Evolutionary conservation across 2,329 filamentous ascomycete genomes (phyloP).

Genomic region (Fusarium subtropicale): DNA sequence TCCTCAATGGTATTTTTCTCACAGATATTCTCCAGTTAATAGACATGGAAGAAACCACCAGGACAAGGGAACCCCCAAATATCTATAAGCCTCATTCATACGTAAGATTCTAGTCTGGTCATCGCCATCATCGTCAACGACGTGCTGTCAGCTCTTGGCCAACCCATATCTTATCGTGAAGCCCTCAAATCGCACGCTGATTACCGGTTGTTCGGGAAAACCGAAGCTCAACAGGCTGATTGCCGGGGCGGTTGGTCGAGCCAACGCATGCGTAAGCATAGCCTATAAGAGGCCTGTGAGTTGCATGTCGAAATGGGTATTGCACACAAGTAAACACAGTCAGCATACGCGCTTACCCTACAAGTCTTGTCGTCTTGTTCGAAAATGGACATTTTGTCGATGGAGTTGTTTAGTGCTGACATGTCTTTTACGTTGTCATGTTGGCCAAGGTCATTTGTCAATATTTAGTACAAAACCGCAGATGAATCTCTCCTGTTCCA

Average conservation of each 20-base stretch:
- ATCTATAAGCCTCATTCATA: neutral
- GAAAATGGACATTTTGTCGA: neutral
- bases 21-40: neutral
- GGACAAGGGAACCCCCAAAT: neutral
- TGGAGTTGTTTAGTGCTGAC: neutral
- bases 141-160: neutral
- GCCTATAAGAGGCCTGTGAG: neutral
- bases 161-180: neutral
- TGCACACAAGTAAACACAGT: neutral
- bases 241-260: neutral
- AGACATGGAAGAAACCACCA: neutral
- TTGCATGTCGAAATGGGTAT: neutral
- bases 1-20: neutral
- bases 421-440: neutral
- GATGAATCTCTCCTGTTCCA: neutral
- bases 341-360: neutral
- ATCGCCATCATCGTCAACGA: neutral
- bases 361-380: neutral
- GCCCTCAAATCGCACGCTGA: neutral
- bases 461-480: neutral
- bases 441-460: neutral
- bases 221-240: neutral
- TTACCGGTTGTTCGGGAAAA: conserved; percentile 3
- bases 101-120: neutral
- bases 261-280: neutral